Percentiles rank a stretch among this genome's conserved stretches.
Evolutionary conservation across 306 rosid species (phyloP).

Genomic region (cucumber (Cucumis sativus)): Cucumber_9930_V3 NC_026658.2:2815501-2816000

Average conservation of each 20-base stretch:
- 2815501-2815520: neutral
- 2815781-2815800: conserved; percentile 7
- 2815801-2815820: neutral
- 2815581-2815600: neutral
- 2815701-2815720: conserved; percentile 8
- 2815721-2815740: conserved; percentile 41
- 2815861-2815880: too few species aligned
- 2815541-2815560: conserved; percentile 17
- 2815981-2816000: conserved; percentile 39
- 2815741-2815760: conserved; percentile 4
- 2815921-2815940: conserved; percentile 34
- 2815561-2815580: conserved; percentile 17
- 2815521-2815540: conserved; percentile 7
- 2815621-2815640: conserved; percentile 2
- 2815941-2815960: conserved; percentile 34
- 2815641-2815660: neutral
- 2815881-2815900: too few species aligned
- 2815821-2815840: neutral
- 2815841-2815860: neutral
- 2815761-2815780: neutral
- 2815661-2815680: too few species aligned
- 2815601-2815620: conserved; percentile 6
- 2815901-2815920: conserved; percentile 40
- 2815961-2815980: conserved; percentile 34
- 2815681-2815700: too few species aligned